Conservation (phyloP, 2,329 filamentous ascomycete species). For the Anthostomella pinea region DNA sequence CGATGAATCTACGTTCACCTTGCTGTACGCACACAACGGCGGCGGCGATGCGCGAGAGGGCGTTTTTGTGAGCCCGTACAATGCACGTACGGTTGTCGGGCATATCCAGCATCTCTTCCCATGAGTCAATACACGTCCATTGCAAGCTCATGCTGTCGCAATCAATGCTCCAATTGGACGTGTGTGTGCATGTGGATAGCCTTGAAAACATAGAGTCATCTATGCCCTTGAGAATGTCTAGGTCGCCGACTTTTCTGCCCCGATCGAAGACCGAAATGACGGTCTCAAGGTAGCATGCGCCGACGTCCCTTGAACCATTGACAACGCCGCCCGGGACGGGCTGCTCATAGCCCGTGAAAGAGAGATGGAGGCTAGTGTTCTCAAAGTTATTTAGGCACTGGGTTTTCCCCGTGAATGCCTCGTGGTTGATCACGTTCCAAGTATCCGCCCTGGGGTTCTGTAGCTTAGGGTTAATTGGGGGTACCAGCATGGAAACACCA, state of each 20-base stretch:
- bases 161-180: slow-evolving; percentile 1
- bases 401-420: background rate
- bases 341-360: slow-evolving; percentile 8
- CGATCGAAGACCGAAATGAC: slow-evolving; percentile 4
- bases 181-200: background rate
- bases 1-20: background rate
- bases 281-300: slow-evolving; percentile 5
- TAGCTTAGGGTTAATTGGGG: background rate
- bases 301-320: background rate
- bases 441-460: slow-evolving; percentile 1
- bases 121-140: too few species aligned
- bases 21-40: background rate
- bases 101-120: slow-evolving; percentile 5
- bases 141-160: too few species aligned
- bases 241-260: slow-evolving; percentile 3
- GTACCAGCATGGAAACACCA: slow-evolving; percentile 5
- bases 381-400: slow-evolving; percentile 2
- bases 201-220: background rate
- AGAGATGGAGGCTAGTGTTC: slow-evolving; percentile 3
- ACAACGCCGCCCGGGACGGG: background rate
- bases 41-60: slow-evolving; percentile 1
- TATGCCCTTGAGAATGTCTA: slow-evolving; percentile 1
- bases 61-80: slow-evolving; percentile 3
- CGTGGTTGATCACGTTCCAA: slow-evolving; percentile 4
- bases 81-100: background rate